phyloP scores from a whole-genome alignment of 2,329 filamentous ascomycete species.

The Botryotinia calthae region DNA sequence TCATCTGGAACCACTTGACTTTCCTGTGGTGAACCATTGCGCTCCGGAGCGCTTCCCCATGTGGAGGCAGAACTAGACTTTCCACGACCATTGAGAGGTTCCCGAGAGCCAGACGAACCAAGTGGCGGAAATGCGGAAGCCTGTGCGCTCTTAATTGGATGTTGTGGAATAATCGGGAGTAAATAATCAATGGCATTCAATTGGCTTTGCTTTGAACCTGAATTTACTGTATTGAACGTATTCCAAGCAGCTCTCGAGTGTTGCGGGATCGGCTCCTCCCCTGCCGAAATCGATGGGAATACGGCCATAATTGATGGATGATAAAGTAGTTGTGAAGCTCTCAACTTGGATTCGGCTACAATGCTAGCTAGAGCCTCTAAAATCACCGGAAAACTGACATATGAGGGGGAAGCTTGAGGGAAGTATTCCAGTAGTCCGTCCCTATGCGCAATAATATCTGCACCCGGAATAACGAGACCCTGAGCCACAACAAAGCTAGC shows the following conservation, averaged over 20 bases:
- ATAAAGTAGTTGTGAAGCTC: conserved; percentile 68
- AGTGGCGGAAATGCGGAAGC: conserved; percentile 54
- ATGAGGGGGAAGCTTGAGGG: conserved; percentile 58
- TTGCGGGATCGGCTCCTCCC: conserved; percentile 51
- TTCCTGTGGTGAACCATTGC: conserved; percentile 21
- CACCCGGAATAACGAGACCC: conserved; percentile 66
- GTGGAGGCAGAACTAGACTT: conserved; percentile 10
- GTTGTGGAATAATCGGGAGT: conserved; percentile 54
- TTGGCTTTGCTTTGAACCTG: conserved; percentile 38
- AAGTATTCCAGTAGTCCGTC: conserved; percentile 57
- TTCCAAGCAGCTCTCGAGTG: conserved; percentile 52
- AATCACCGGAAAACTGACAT: conserved; percentile 63
- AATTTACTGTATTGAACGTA: conserved; percentile 52
- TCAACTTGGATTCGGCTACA: conserved; percentile 74
- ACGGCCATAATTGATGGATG: conserved; percentile 68
- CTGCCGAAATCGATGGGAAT: conserved; percentile 53
- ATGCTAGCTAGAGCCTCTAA: conserved; percentile 76
- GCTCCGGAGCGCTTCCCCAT: conserved; percentile 5
- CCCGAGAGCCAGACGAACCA: conserved; percentile 44
- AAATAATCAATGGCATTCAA: conserved; percentile 63
- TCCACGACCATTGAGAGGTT: conserved; percentile 34
- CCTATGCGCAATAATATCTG: conserved; percentile 53
- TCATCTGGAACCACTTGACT: conserved; percentile 50
- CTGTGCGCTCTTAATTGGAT: conserved; percentile 41
- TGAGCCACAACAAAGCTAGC: conserved; percentile 67